Conservation (phyloP, 495 filamentous ascomycete species). For the Hypoxylon crocopeplum region DNA sequence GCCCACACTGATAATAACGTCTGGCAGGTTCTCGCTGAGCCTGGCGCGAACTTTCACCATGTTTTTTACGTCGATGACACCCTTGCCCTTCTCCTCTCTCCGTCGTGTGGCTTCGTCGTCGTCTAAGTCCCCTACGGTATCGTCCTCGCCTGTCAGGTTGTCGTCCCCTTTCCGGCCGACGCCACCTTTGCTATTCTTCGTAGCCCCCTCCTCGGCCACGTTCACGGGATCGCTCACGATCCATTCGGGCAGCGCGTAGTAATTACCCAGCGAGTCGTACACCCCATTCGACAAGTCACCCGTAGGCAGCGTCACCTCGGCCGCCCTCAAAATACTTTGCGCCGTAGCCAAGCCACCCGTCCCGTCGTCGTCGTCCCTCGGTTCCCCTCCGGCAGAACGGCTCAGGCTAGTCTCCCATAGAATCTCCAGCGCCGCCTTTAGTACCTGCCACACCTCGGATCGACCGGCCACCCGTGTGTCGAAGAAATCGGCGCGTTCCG, state of each 20-base stretch:
- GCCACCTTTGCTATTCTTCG: slow-evolving; percentile 34
- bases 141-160: slow-evolving; percentile 54
- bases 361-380: slow-evolving; percentile 42
- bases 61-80: slow-evolving; percentile 52
- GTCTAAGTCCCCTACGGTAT: slow-evolving; percentile 45
- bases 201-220: slow-evolving; percentile 53
- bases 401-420: slow-evolving; percentile 56
- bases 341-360: slow-evolving; percentile 66
- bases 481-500: slow-evolving; percentile 72
- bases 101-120: slow-evolving; percentile 63
- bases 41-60: slow-evolving; percentile 68
- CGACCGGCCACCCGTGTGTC: slow-evolving; percentile 82
- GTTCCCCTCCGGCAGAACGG: slow-evolving; percentile 27
- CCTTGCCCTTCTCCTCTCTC: slow-evolving; percentile 72
- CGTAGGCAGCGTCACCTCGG: slow-evolving; percentile 79
- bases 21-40: slow-evolving; percentile 73
- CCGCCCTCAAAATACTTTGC: slow-evolving; percentile 78
- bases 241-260: slow-evolving; percentile 78
- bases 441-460: slow-evolving; percentile 77
- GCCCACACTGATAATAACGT: slow-evolving; percentile 66
- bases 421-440: slow-evolving; percentile 69
- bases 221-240: slow-evolving; percentile 79
- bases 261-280: slow-evolving; percentile 78
- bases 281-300: slow-evolving; percentile 74
- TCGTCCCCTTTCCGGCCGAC: slow-evolving; percentile 52